Percentiles rank a stretch among this genome's conserved stretches.
Evolutionary conservation across 371 early-diverging fungal genomes (phyloP).

Genomic region (Mortierella sp.): DNA sequence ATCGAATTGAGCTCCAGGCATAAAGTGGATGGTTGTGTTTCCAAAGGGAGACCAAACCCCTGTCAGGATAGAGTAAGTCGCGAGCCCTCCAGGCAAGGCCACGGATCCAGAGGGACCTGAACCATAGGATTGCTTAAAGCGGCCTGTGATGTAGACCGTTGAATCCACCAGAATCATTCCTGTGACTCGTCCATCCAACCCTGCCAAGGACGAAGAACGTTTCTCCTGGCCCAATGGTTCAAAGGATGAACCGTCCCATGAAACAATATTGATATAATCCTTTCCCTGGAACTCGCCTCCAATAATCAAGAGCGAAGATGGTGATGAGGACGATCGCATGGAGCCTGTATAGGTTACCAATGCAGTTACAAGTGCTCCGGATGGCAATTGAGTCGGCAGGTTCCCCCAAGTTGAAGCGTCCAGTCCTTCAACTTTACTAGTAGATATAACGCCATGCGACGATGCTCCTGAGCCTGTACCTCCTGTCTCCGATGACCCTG

Average conservation of each 20-base stretch:
- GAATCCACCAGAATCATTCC: slow-evolving; percentile 25
- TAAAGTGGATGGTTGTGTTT: slow-evolving; percentile 23
- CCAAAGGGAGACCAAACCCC: slow-evolving; percentile 29
- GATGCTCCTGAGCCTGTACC: neutral
- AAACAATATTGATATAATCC: slow-evolving; percentile 39
- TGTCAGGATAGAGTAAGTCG: slow-evolving; percentile 17
- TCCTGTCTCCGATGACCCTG: neutral
- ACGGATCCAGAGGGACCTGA: neutral
- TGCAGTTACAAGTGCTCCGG: slow-evolving; percentile 53
- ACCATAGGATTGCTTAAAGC: slow-evolving; percentile 15
- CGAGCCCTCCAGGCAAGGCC: slow-evolving; percentile 20
- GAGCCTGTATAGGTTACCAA: slow-evolving; percentile 43
- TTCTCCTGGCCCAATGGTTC: slow-evolving; percentile 11
- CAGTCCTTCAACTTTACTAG: slow-evolving; percentile 13
- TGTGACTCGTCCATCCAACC: slow-evolving; percentile 34
- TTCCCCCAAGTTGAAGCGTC: slow-evolving; percentile 36
- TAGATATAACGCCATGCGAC: neutral
- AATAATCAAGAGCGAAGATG: slow-evolving; percentile 26
- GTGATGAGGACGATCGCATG: slow-evolving; percentile 10
- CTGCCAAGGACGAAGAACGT: slow-evolving; percentile 6
- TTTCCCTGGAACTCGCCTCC: slow-evolving; percentile 35
- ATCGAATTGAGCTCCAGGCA: slow-evolving; percentile 19
- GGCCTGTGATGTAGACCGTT: slow-evolving; percentile 36
- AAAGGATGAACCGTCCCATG: slow-evolving; percentile 27
- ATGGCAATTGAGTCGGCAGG: slow-evolving; percentile 57